Base-by-base conservation (phyloP, 169 alveolate genomes). In the Plasmodium gaboni region DNA sequence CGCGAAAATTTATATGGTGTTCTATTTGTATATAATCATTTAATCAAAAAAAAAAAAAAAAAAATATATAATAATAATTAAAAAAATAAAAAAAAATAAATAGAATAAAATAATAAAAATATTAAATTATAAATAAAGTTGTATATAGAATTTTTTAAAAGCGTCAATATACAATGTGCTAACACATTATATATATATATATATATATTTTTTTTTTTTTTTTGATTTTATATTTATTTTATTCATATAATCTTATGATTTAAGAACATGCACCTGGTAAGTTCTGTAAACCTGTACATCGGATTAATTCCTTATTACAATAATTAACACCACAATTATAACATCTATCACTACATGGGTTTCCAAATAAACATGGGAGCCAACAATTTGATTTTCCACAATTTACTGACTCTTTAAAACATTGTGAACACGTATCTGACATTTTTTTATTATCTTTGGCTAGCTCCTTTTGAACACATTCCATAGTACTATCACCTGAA, bases 381-480 rank as follows among this genome's bases (percentile, higher is more conserved):
- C 91, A 83, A 15, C 91, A 83, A 24, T 83, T 83, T 42, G 91
- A 83, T 71, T 68, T 67, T 15, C 91, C 91, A 67, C 91, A 83
- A 42, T 67, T 72, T 13, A 83, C 91, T 22, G 91, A 83, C 8
- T 68, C 46, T 67, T 68, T 42, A 57, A 83, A 83, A 17, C 91
- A 83, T 28, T 24, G 46, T 19, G 73, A 50, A 22, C 91, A 83
- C n/a, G 85, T 83, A 53, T 67, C 73, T 8, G 91, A 83, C 28
- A 83, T 28, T 67, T 83, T 60, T 12, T 53, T 53, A 60, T 83
- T 55, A 8, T 48, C 38, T 83, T 55, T 68, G 59, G 72, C 65
- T 83, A 83, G 48, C 22, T 83, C 65, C 12, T 83, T 61, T 44
- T 83, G 59, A 22, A 83, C 91, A 22, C 91, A 83, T 1, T 15